Evolutionary conservation across 345 rosid genomes (phyloP).

Genomic region (Euclidium syriacum): DNA sequence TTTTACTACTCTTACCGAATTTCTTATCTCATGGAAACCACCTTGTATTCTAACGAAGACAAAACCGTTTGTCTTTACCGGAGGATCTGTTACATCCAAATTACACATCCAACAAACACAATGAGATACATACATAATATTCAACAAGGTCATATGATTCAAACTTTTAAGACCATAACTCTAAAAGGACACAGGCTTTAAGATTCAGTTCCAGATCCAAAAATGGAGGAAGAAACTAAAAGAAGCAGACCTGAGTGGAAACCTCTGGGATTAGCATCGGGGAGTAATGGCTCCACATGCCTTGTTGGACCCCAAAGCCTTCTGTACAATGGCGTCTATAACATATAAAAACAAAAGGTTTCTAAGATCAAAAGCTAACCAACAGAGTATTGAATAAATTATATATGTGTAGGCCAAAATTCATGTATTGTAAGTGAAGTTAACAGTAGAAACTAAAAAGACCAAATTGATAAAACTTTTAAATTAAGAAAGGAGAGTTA

Average conservation of each 20-base stretch:
- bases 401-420: not conserved
- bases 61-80: slow-evolving; percentile 52
- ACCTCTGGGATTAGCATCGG: slow-evolving; percentile 84
- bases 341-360: slow-evolving; percentile 14
- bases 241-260: slow-evolving; percentile 54
- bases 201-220: slow-evolving; percentile 2
- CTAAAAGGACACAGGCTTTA: not conserved
- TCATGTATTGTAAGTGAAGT: not conserved
- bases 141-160: not conserved
- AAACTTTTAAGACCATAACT: not conserved
- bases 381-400: not conserved
- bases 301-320: slow-evolving; percentile 87
- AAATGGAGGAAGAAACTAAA: not conserved
- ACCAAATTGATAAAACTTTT: not conserved
- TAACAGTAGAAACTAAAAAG: not conserved
- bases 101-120: not conserved
- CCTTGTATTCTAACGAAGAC: slow-evolving; percentile 95
- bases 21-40: slow-evolving; percentile 96
- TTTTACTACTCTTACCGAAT: slow-evolving; percentile 58
- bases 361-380: not conserved
- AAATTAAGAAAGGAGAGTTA: not conserved
- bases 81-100: slow-evolving; percentile 50
- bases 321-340: slow-evolving; percentile 66
- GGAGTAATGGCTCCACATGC: slow-evolving; percentile 66
- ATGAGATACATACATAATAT: not conserved